Base-by-base conservation (phyloP, 1,139 yeast species). In the Hansenula lynferdii region DNA sequence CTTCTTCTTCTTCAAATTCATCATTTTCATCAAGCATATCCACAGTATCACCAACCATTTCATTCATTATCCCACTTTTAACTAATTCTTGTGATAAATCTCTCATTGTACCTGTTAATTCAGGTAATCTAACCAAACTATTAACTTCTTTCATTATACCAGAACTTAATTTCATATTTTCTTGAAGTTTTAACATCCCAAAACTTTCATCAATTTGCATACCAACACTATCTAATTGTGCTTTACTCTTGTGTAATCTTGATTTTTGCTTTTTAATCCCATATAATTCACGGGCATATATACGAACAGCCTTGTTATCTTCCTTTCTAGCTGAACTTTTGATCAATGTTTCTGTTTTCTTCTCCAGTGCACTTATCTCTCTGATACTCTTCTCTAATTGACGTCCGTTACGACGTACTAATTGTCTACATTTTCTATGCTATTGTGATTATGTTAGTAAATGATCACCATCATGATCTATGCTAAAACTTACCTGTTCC, bases 161-260 rank as follows among this genome's bases (percentile, higher is more conserved):
- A 0, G 98, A 78, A 44, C 90, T 83, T 41, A 80, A 67, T 42
- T 80, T 81, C 77, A 94, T 77, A 30, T 92, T 84, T 25, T 87
- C 85, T 33, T 92, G 89, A 37, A 94, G 65, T 55, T 85, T 86
- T 45, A 80, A 73, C 77, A 89, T 74, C 37, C 89, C 89, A 69
- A 90, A 89, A 42, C 92, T 95, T 60, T 94, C 98, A 51, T 86
- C 89, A 25, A 94, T 77, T 49, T 95, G 85, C 85, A 92, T 77
- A 19, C 80, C 77, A 30, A 94, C 85, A 14, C 94, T 82, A 44
- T 85, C 92, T 31, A 94, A 65, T 50, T 94, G 85, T 2, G 97
- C 94, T 55, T 80, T 85, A 27, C 96, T 84, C 27, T 79, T 76
- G 54, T 84, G 77, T 52, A 92, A 69, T 54, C 95, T 72, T 43